phyloP scores from a whole-genome alignment of 1,284 basidiomycete species.

The Somion occarium region DNA sequence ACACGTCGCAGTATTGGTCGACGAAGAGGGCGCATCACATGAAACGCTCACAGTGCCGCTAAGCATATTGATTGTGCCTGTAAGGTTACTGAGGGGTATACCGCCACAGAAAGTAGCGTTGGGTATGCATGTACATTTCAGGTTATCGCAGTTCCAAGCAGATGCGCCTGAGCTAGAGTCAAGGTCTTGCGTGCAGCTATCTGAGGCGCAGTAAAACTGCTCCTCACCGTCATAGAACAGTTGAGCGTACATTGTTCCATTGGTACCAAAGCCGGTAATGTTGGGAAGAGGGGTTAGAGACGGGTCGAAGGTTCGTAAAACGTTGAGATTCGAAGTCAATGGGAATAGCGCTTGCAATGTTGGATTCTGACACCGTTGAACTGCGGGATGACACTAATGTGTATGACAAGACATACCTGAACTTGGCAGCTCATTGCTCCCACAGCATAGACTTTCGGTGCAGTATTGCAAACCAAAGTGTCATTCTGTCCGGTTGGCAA shows the following conservation, averaged over 20 bases:
- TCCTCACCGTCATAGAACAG: slow-evolving; percentile 82
- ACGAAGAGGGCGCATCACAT: slow-evolving; percentile 48
- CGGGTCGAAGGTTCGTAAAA: slow-evolving; percentile 70
- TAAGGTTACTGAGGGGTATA: slow-evolving; percentile 43
- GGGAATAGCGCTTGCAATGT: slow-evolving; percentile 76
- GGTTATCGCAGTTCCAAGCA: slow-evolving; percentile 65
- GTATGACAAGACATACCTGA: slow-evolving; percentile 41
- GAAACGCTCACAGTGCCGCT: slow-evolving; percentile 58
- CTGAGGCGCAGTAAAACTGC: slow-evolving; percentile 78
- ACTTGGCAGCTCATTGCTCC: slow-evolving; percentile 75
- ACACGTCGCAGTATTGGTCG: slow-evolving; percentile 53
- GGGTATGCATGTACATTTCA: slow-evolving; percentile 69
- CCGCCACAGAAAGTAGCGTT: slow-evolving; percentile 75
- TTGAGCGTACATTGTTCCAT: slow-evolving; percentile 63
- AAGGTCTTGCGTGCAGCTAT: slow-evolving; percentile 60
- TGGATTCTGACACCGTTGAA: slow-evolving; percentile 50
- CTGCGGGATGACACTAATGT: slow-evolving; percentile 11
- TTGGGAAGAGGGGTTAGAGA: slow-evolving; percentile 65
- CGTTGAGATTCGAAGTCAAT: slow-evolving; percentile 61
- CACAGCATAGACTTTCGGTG: slow-evolving; percentile 57
- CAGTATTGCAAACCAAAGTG: slow-evolving; percentile 60
- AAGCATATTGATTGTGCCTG: slow-evolving; percentile 55
- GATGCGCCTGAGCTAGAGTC: slow-evolving; percentile 33
- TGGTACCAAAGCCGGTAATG: slow-evolving; percentile 53
- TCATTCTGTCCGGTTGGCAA: slow-evolving; percentile 38